Base-by-base conservation (phyloP, 495 filamentous ascomycete genomes). In the Penicillium silybi region DNA sequence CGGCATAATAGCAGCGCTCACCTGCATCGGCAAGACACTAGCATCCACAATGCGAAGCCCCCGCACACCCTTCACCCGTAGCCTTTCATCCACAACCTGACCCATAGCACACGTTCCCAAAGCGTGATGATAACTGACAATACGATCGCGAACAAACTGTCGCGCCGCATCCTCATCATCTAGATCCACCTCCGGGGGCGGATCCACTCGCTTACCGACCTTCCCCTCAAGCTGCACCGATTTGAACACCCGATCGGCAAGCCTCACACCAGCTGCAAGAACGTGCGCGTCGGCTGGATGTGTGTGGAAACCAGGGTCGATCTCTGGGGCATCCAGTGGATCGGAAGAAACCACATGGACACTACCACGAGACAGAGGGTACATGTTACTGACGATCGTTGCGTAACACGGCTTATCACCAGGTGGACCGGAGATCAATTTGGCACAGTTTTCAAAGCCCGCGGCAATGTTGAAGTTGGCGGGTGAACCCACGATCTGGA, bases 31-130 rank as follows among this genome's bases (percentile, higher is more conserved):
- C 3, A 48, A 26, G 4, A 48, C 37, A 22, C 46, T 48, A 11
- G 35, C 46, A 29, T 48, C 46, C 10, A 48, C 46, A 48, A 48
- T 27, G 4, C 46, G 46, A 26, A 48, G 35, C 23, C 38, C 38
- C 27, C 23, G 11, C 9, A 48, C 46, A 18, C 46, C 46, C 16
- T 41, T 41, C 15, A 48, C 46, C 6, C 46, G 22, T n/a, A 48
- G 37, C 22, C 25, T 19, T 20, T 41, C 46, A 41, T 79, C 73
- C 4, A 80, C 71, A 8, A 80, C 79, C 0, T 69, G 68, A 13
- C 75, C 72, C 77, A 82, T 77, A 0, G 75, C 70, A 49, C 74
- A 80, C 0, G 76, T 81, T 3, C 79, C 77, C 2, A 73, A 20
- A 4, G 51, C 35, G 25, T 57, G 54, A 17, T 53, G 40, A 44